Evolutionary conservation across 805 yeast species (phyloP), one percentile per base, ranked within the genome.

Genomic region (Saturnispora kantuleensis): DNA sequence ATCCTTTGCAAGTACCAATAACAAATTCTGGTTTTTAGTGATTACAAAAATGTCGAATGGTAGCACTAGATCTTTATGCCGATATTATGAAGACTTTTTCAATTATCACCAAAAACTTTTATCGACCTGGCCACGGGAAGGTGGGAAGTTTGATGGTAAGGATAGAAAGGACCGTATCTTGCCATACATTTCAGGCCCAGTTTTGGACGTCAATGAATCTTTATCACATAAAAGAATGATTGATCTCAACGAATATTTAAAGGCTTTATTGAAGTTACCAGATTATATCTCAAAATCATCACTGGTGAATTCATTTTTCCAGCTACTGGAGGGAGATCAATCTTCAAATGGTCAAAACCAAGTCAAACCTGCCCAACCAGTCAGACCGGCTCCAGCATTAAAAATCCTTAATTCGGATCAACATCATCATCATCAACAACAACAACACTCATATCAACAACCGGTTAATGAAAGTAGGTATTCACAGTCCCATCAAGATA

Each of bases 121-220:
- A 41, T 93, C 84, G 55, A 71, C 79, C 26, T 93, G 84, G 70
- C 97, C 97, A 7, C 78, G 74, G 48, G 98, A 90, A 63, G 95
- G 97, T 8, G 97, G 97, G 11, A 79, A 86, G 52, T 65, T 58
- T 39, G 80, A 78, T 37, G 81, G 79, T 44, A 84, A 84, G 26
- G 77, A 79, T 42, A 77, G 96, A 49, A 81, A 82, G 31, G 77
- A 79, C 44, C 77, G 98, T 51, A 81, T 84, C 29, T 71, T 93
- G 46, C 98, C 98, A 7, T 87, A 81, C 52, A 89, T 93, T 56
- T 97, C 98, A 0, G 98, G 97, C 1, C 99, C 98, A 2, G 71
- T 90, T 39, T 82, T 94, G 33, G 84, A 83, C 56, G 95, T 93
- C 44, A 87, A 87, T 50, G 97, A 90, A 51, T 67, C 69, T 47